Conservation (phyloP, 257 asterid species). For the Hygrophila difformis region DNA sequence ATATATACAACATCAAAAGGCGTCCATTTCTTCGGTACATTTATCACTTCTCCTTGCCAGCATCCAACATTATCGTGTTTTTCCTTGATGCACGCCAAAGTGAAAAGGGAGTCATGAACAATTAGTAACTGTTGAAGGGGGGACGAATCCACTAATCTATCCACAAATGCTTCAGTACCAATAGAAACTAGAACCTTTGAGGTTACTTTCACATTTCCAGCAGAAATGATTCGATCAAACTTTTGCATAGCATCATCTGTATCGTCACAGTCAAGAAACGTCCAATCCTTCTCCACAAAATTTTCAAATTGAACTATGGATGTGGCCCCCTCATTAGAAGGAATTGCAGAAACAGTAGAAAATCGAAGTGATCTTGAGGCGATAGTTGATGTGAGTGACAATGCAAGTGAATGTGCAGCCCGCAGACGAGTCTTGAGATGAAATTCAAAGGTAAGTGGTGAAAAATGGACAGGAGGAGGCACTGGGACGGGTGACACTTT, state of each 20-base stretch:
- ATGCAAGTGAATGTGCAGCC: not conserved
- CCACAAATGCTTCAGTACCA: constrained; percentile 77
- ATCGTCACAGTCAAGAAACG: constrained; percentile 27
- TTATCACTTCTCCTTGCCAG: constrained; percentile 80
- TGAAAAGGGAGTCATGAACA: constrained; percentile 31
- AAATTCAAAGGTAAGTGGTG: not conserved
- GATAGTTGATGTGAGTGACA: not conserved
- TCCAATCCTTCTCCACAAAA: constrained; percentile 14
- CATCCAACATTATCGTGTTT: constrained; percentile 47
- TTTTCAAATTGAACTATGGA: constrained; percentile 49
- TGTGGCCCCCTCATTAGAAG: constrained; percentile 36
- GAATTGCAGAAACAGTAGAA: constrained; percentile 17
- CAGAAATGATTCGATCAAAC: constrained; percentile 44
- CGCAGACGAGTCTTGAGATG: constrained; percentile 8
- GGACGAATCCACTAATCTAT: constrained; percentile 41
- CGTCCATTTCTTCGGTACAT: constrained; percentile 66
- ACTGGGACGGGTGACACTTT: not conserved
- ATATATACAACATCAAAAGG: constrained; percentile 62
- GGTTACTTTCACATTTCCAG: constrained; percentile 40
- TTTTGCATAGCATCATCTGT: constrained; percentile 14
- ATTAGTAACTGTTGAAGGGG: constrained; percentile 51
- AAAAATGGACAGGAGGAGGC: not conserved
- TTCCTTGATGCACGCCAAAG: constrained; percentile 74
- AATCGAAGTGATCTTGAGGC: constrained; percentile 7
- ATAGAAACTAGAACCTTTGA: constrained; percentile 58